Conservation (phyloP, 371 early-diverging fungal species). For the Apophysomyces variabilis region DNA sequence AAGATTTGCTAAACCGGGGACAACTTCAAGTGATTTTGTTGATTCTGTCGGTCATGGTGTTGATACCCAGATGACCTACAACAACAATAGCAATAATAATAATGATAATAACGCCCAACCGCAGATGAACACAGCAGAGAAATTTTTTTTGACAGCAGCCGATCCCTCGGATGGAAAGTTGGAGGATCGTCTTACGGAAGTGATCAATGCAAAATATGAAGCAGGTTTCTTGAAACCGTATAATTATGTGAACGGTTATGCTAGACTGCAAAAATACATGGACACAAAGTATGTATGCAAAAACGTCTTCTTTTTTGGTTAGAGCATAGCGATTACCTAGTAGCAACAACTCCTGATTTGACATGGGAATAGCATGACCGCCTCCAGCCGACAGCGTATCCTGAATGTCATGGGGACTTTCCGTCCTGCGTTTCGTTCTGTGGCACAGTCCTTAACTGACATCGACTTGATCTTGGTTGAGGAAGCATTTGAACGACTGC, state of each 20-base stretch:
- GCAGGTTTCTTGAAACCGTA: constrained; percentile 93
- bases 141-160: constrained; percentile 88
- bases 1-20: not conserved
- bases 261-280: constrained; percentile 88
- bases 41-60: constrained; percentile 58
- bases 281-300: constrained; percentile 70
- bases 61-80: not conserved
- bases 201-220: constrained; percentile 92
- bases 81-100: constrained; percentile 19
- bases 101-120: constrained; percentile 12
- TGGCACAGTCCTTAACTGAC: constrained; percentile 90
- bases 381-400: constrained; percentile 75
- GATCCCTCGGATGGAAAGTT: constrained; percentile 85
- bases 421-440: constrained; percentile 83
- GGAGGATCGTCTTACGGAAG: constrained; percentile 84
- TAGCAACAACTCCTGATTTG: not conserved
- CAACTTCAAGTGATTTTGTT: constrained; percentile 61
- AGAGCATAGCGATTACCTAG: constrained; percentile 12
- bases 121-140: constrained; percentile 59
- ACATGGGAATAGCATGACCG: constrained; percentile 63
- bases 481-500: constrained; percentile 90
- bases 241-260: constrained; percentile 92
- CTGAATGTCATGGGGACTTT: constrained; percentile 87
- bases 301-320: not conserved
- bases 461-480: constrained; percentile 91